These are phyloP conservation scores for Podospora bellae-mahoneyi DNA, from an alignment of 495 filamentous ascomycete genomes.

Conservation along the genomic window DNA sequence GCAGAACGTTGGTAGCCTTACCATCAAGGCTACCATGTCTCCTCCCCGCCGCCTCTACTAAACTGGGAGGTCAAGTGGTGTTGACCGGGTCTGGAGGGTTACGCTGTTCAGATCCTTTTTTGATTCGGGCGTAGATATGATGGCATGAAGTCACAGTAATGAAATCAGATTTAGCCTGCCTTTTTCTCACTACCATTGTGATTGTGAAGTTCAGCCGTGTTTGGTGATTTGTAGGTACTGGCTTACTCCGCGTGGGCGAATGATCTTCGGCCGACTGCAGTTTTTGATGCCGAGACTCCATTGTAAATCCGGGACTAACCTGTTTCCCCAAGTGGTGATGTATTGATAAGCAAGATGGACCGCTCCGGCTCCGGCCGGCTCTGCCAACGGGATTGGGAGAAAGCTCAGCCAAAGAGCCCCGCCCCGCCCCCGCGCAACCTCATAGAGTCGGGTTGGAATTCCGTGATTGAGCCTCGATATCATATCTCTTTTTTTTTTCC, in stretches of 20 bases:
- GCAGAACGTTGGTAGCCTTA: conserved; percentile 99
- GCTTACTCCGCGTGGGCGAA: background rate
- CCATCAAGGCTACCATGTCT: conserved; percentile 99
- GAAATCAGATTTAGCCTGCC: conserved; percentile 4
- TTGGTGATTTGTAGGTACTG: background rate
- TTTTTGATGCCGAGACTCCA: background rate
- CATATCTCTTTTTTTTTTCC: background rate
- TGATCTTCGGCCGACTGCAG: background rate
- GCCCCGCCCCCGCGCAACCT: conserved; percentile 2
- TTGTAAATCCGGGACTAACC: background rate
- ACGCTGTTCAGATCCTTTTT: conserved; percentile 2
- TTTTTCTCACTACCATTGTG: background rate
- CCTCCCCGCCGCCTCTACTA: conserved; percentile 53
- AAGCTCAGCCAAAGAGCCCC: background rate
- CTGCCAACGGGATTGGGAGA: background rate
- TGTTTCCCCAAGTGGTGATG: conserved; percentile 2
- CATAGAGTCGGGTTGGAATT: background rate
- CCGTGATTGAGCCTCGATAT: background rate
- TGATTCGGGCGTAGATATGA: conserved; percentile 1
- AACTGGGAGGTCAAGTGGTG: conserved; percentile 1
- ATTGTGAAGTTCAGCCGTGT: background rate
- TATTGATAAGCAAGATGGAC: conserved; percentile 7
- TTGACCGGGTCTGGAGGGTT: background rate
- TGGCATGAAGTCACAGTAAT: conserved; percentile 8
- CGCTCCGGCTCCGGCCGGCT: conserved; percentile 1